A percentile compares a stretch with the other conserved stretches of the same genome.
phyloP scores from a whole-genome alignment of 2,329 filamentous ascomycete genomes.

The Diplodia scrobiculata region DNA sequence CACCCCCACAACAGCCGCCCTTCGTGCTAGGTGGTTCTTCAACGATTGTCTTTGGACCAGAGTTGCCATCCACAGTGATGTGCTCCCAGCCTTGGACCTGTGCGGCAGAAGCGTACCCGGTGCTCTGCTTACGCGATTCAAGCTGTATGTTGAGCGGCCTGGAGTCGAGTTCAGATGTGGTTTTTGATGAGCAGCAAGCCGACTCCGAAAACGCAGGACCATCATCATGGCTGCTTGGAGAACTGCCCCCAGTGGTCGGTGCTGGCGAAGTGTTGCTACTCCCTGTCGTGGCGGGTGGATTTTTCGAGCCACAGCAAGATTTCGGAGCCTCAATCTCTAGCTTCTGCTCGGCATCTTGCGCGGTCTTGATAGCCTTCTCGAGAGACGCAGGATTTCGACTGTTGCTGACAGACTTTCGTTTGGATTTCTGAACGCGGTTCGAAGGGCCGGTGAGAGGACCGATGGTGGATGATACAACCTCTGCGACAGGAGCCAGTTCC shows the following conservation, averaged over 20 bases:
- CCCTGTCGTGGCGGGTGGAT: background rate
- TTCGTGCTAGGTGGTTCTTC: background rate
- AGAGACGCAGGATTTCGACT: slow-evolving; percentile 37
- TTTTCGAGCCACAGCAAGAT: slow-evolving; percentile 20
- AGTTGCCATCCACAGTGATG: slow-evolving; percentile 11
- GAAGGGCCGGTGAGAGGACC: slow-evolving; percentile 6
- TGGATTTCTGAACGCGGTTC: slow-evolving; percentile 41
- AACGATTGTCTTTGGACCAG: slow-evolving; percentile 7
- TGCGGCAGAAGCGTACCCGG: background rate
- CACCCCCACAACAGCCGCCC: slow-evolving; percentile 15
- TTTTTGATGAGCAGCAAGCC: background rate
- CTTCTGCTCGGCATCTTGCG: slow-evolving; percentile 15
- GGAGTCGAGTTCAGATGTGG: background rate
- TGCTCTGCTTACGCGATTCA: slow-evolving; percentile 22
- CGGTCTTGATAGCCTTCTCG: slow-evolving; percentile 42
- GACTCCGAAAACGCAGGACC: background rate
- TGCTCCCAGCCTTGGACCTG: slow-evolving; percentile 27
- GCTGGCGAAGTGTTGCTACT: slow-evolving; percentile 16
- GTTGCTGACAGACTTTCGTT: slow-evolving; percentile 36
- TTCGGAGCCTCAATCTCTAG: background rate
- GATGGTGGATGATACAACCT: slow-evolving; percentile 17
- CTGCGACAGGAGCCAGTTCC: slow-evolving; percentile 22
- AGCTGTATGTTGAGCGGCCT: slow-evolving; percentile 27
- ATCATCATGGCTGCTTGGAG: slow-evolving; percentile 9
- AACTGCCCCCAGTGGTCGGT: slow-evolving; percentile 11